These are phyloP conservation scores for Podaxis pistillaris DNA, from an alignment of 768 basidiomycete species.

Conservation along the genomic window DNA sequence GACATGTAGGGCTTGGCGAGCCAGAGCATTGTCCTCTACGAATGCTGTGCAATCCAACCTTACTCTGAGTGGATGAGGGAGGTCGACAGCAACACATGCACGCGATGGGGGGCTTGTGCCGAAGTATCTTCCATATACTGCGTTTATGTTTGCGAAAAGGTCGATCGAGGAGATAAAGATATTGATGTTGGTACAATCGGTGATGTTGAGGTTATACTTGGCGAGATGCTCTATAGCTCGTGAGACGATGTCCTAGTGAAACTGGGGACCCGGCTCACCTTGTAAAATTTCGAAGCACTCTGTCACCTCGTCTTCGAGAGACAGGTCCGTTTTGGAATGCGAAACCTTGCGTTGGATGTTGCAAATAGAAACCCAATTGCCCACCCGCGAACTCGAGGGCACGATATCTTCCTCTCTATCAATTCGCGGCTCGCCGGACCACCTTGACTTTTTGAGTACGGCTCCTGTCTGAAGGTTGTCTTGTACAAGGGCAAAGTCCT, in stretches of 20 bases:
- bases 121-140: slow-evolving; percentile 77
- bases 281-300: slow-evolving; percentile 63
- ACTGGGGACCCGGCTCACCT: slow-evolving; percentile 40
- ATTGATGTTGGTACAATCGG: slow-evolving; percentile 74
- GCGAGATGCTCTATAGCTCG: slow-evolving; percentile 50
- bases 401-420: neutral
- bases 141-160: slow-evolving; percentile 75
- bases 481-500: slow-evolving; percentile 22
- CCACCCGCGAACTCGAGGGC: slow-evolving; percentile 30
- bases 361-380: slow-evolving; percentile 69
- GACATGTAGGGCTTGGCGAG: slow-evolving; percentile 84
- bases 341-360: slow-evolving; percentile 43
- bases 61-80: slow-evolving; percentile 56
- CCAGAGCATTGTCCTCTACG: slow-evolving; percentile 32
- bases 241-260: neutral
- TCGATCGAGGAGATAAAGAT: slow-evolving; percentile 82
- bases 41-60: slow-evolving; percentile 84
- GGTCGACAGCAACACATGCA: slow-evolving; percentile 85
- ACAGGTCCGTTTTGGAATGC: slow-evolving; percentile 21
- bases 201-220: slow-evolving; percentile 45
- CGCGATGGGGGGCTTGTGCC: slow-evolving; percentile 90
- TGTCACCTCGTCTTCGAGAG: slow-evolving; percentile 70
- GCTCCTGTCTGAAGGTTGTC: neutral
- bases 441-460: neutral
- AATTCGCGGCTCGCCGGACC: neutral